Base-by-base conservation (phyloP, 2,329 filamentous ascomycete species). In the Paracamarosporium sp. region DNA sequence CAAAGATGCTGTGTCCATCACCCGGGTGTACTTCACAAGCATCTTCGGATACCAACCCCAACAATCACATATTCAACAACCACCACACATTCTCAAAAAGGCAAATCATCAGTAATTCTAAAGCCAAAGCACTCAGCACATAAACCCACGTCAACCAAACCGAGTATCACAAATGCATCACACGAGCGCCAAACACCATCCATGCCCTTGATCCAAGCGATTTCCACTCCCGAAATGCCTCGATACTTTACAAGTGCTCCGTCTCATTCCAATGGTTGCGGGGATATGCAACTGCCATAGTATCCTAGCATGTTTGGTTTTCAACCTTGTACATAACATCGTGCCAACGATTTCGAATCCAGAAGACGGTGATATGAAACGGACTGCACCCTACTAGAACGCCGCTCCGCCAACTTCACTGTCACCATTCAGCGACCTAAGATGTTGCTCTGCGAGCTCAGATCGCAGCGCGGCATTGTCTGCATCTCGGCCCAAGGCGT, bases 401-500 rank as follows among this genome's bases (percentile, higher is more conserved):
- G 75, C 74, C 59, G 65, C 69, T 2, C 74, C 76, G 44, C 76
- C 73, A 36, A 71, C 67, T 58, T 76, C 75, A 9, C 67, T 66
- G 55, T 80, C 78, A 12, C 74, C 78, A 50, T 74, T 79, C 56
- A 80, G 61, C 12, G 67, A 70, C 55, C 77, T 72, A 56, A 83
- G 57, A n/a, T 77, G 77, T 61, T 79, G 70, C 63, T 83, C 81
- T 1, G 81, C 81, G 60, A 83, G 67, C 52, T 81, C 79, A 25
- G 76, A 76, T 59, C 79, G 76, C 51, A 82, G 59, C 25, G 75
- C 76, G n/a, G 79, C 78, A 28, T 74, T 77, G 55, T 80, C 76
- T 15, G 74, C 76, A 56, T 83, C 81, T 12, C 78, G 66, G 55
- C 78, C 76, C 57, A 81, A 59, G 6, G 71, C 61, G 43, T 81